phyloP scores from a whole-genome alignment of 208 protist genomes.

The Tritrichomonas foetus region DNA sequence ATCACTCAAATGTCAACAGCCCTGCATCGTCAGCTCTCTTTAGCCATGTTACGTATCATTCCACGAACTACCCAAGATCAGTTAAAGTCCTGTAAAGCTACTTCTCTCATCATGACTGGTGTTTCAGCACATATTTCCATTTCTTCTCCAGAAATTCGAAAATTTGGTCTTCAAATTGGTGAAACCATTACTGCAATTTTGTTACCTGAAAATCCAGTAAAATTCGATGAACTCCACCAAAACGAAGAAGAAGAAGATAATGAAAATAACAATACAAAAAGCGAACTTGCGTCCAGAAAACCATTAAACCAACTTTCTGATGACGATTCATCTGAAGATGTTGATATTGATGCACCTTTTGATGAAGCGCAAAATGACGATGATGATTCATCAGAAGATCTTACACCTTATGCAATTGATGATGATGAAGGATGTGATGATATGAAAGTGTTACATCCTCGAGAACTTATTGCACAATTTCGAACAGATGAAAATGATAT shows the following conservation, averaged over 20 bases:
- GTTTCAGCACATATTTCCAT: slow-evolving; percentile 24
- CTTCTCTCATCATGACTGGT: not conserved
- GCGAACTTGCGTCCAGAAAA: no score
- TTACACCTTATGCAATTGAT: slow-evolving; percentile 23
- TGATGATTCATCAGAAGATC: not conserved
- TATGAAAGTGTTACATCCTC: not conserved
- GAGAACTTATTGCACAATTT: not conserved
- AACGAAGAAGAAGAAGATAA: not conserved
- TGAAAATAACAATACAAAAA: not conserved
- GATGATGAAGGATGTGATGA: not conserved
- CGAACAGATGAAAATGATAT: slow-evolving; percentile 25
- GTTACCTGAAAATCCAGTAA: not conserved
- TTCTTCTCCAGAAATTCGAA: slow-evolving; percentile 33
- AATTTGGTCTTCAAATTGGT: not conserved
- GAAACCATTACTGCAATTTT: not conserved
- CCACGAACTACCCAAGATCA: not conserved
- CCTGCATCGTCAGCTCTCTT: not conserved
- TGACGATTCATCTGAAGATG: no score
- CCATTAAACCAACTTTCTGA: no score
- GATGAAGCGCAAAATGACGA: not conserved
- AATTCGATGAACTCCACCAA: slow-evolving; percentile 30
- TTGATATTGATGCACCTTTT: slow-evolving; percentile 2
- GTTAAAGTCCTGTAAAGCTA: not conserved
- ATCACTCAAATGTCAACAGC: slow-evolving; percentile 36
- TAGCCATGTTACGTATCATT: not conserved